phyloP scores from a whole-genome alignment of 2,329 filamentous ascomycete genomes.

The Zymoseptoria ardabiliae region DNA sequence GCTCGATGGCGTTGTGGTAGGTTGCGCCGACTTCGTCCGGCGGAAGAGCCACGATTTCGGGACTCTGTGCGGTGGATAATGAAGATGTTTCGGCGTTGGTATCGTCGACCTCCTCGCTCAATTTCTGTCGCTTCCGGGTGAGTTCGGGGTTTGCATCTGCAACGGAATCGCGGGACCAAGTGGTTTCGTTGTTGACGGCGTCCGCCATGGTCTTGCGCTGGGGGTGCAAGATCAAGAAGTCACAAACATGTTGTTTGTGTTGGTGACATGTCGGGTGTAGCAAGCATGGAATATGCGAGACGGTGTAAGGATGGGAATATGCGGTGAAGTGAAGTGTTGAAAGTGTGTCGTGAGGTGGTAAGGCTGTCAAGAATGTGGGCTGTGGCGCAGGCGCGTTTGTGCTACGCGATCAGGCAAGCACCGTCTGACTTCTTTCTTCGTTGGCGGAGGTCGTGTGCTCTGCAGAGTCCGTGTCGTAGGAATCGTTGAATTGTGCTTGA shows the following conservation, averaged over 20 bases:
- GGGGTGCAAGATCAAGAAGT: slow-evolving; percentile 4
- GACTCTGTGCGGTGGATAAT: slow-evolving; percentile 17
- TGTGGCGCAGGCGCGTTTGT: neutral
- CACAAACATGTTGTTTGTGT: neutral
- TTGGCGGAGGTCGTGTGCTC: neutral
- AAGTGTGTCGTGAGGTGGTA: neutral
- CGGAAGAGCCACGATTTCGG: slow-evolving; percentile 25
- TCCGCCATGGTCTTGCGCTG: slow-evolving; percentile 15
- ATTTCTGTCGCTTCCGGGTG: slow-evolving; percentile 40
- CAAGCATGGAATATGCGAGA: neutral
- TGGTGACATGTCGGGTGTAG: neutral
- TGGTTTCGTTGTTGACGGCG: slow-evolving; percentile 10
- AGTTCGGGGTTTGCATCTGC: slow-evolving; percentile 39
- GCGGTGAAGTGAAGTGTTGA: neutral
- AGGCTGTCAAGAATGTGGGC: neutral
- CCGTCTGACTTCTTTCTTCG: neutral
- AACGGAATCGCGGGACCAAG: slow-evolving; percentile 33
- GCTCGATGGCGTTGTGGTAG: slow-evolving; percentile 33
- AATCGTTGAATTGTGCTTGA: neutral
- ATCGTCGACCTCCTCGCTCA: slow-evolving; percentile 30
- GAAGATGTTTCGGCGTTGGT: slow-evolving; percentile 15
- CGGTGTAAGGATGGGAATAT: neutral
- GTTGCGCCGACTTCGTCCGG: slow-evolving; percentile 34
- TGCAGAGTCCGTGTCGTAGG: neutral
- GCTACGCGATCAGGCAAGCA: neutral